phyloP scores from a whole-genome alignment of 164 flowering plant genomes.

The Umbellularia californica region DNA sequence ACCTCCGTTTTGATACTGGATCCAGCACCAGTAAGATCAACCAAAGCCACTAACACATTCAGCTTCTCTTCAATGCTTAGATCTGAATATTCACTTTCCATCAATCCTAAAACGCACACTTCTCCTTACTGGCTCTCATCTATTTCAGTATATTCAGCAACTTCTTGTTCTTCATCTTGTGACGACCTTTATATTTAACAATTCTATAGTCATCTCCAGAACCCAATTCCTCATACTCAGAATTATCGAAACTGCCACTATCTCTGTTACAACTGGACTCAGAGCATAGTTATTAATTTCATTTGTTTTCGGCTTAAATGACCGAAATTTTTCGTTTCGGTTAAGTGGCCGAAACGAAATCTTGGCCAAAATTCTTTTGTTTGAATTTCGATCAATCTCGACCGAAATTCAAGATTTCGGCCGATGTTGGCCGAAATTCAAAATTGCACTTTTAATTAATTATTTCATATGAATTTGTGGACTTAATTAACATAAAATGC shows the following conservation, averaged over 20 bases:
- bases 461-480: too few species aligned
- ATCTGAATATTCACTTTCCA: conserved; percentile 90
- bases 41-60: conserved; percentile 60
- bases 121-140: conserved; percentile 92
- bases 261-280: conserved; percentile 24
- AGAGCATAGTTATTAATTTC: too few species aligned
- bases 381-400: too few species aligned
- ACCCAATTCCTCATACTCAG: conserved; percentile 33
- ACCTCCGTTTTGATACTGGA: conserved; percentile 69
- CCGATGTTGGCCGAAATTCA: too few species aligned
- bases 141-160: conserved; percentile 52
- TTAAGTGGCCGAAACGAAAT: too few species aligned
- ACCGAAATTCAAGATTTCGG: too few species aligned
- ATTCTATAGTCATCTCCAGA: conserved; percentile 28
- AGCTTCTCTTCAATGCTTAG: conserved; percentile 87
- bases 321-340: too few species aligned
- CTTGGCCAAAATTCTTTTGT: too few species aligned
- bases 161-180: conserved; percentile 24
- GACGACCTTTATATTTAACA: conserved; percentile 10
- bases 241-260: conserved; percentile 33
- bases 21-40: conserved; percentile 72
- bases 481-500: too few species aligned
- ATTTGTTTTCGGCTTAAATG: too few species aligned
- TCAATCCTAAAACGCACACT: conserved; percentile 77
- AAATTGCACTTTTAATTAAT: too few species aligned